Evolutionary conservation across 1,139 yeast species (phyloP), one percentile per base, ranked within the genome.

Genomic region (Hansenula sp.): DNA sequence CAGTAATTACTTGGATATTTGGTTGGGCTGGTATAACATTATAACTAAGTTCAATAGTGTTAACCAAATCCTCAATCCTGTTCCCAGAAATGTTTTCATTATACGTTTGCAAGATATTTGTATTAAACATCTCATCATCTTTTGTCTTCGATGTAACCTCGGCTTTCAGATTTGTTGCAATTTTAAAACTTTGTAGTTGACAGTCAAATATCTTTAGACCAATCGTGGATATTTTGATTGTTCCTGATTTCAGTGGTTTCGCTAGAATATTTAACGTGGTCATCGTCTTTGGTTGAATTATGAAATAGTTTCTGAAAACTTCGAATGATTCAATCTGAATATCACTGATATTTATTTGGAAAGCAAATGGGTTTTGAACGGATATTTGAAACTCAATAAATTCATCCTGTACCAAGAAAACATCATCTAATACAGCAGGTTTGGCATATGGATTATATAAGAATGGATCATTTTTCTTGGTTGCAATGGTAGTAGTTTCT

Each of bases 281-380:
- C 7, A 68, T 55, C 0, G 77, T 60, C 18, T 63, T 61, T 0
- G 84, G 71, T 12, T 72, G 67, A 2, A 79, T 51, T 5, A 53
- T 47, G 43, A 58, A 58, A 8, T 65, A 66, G 13, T 53, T 56
- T 44, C 56, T 54, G 41, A 67, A 50, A 31, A 63, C 62, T 31
- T 65, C 62, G 9, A 62, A 33, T 1, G 59, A 52, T 39, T 70
- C 71, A 3, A 83, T 63, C 35, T 66, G 61, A 3, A 88, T 60
- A 40, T 79, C 79, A 30, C 70, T 68, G 4, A 93, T 67, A 38
- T 80, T 84, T 11, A 91, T 65, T 41, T 84, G 89, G 61, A 88
- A 89, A 11, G 79, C 77, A 64, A 81, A 89, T 2, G 96, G 96
- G 58, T 93, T 93, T 56, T 86, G 93, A 10, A 93, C 57, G 3